These are phyloP conservation scores for Arthrobotrys iridis DNA, from an alignment of 2,329 filamentous ascomycete species.

Conservation along the genomic window DNA sequence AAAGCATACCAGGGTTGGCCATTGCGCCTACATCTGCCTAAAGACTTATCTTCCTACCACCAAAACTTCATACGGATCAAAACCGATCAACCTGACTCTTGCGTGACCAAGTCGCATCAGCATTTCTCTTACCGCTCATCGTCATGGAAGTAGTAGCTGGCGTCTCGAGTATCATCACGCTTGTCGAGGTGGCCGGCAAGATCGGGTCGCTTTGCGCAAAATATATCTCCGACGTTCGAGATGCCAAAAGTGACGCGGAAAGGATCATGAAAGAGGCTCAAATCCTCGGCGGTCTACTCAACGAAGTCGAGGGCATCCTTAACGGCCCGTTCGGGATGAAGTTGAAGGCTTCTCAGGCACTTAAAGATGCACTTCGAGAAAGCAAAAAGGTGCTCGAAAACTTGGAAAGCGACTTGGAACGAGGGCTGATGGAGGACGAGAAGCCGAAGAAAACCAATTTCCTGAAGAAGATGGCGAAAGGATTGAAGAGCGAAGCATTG, in stretches of 20 bases:
- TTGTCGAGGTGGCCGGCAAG: neutral
- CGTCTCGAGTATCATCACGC: neutral
- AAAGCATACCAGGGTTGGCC: no score
- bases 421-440: neutral
- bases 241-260: neutral
- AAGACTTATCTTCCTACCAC: no score
- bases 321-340: neutral
- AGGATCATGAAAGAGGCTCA: neutral
- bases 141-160: slow-evolving; percentile 23
- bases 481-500: neutral
- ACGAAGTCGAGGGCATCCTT: neutral
- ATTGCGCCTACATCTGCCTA: no score
- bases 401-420: neutral
- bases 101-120: no score
- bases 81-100: no score
- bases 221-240: neutral
- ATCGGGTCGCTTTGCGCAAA: neutral
- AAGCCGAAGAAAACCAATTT: neutral
- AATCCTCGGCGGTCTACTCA: neutral
- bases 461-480: neutral
- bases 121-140: no score
- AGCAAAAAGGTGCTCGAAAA: neutral
- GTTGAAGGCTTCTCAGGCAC: neutral
- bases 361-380: neutral
- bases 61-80: no score